Conservation (phyloP, 306 rosid species). For the Erythrophleum fordii region DNA sequence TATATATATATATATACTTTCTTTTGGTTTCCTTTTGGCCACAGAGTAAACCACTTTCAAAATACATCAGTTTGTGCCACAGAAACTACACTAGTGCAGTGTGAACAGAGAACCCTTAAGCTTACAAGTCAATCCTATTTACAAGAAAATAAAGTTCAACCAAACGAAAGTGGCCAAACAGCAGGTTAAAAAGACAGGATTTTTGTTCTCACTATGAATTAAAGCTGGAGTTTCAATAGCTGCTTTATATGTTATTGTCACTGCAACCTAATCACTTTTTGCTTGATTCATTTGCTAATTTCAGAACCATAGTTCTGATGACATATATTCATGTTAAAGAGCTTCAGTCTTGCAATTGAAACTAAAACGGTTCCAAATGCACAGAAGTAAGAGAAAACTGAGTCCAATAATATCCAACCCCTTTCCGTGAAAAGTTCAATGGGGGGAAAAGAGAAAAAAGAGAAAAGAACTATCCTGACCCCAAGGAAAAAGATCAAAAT, state of each 20-base stretch:
- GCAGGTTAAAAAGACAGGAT: not conserved
- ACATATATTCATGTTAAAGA: not conserved
- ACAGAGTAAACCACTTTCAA: conserved; percentile 8
- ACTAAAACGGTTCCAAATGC: not conserved
- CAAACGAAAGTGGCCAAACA: not conserved
- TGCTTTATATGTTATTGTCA: not conserved
- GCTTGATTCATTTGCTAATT: conserved; percentile 4
- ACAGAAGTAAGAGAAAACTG: not conserved
- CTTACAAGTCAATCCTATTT: not conserved
- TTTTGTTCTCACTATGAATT: conserved; percentile 7
- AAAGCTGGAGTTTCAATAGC: conserved; percentile 9
- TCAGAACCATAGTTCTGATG: not conserved
- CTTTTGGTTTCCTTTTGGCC: not conserved
- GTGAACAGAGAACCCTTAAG: not conserved
- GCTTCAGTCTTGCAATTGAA: too few species aligned
- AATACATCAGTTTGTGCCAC: conserved; percentile 18
- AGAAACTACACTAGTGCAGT: not conserved
- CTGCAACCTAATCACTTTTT: not conserved
- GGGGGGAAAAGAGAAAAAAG: not conserved
- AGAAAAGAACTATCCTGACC: not conserved
- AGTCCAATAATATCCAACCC: not conserved
- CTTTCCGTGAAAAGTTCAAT: not conserved
- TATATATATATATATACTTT: too few species aligned
- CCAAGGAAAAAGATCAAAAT: not conserved
- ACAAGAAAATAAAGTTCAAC: not conserved